These are phyloP conservation scores for Xylaria cubensis DNA, from an alignment of 495 filamentous ascomycete species.

Conservation along the genomic window DNA sequence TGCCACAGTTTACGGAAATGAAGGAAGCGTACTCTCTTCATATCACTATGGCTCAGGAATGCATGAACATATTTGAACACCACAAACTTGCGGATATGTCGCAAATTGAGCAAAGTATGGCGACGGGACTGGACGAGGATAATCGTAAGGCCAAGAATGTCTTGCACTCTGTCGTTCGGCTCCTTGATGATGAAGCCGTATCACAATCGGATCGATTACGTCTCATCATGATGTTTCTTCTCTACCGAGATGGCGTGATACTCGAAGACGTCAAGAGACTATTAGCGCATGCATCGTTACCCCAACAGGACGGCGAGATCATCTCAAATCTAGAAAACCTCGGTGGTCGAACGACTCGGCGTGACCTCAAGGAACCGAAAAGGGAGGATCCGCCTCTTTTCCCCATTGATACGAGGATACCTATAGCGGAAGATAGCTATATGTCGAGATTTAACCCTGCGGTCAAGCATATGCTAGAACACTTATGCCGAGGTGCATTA, in stretches of 20 bases:
- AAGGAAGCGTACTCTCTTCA: slow-evolving; percentile 96
- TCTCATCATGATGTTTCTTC: slow-evolving; percentile 81
- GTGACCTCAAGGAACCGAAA: slow-evolving; percentile 75
- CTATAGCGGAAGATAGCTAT: slow-evolving; percentile 65
- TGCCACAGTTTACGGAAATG: slow-evolving; percentile 92
- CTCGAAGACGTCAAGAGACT: slow-evolving; percentile 84
- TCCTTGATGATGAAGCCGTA: slow-evolving; percentile 81
- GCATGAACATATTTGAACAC: slow-evolving; percentile 88
- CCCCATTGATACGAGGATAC: slow-evolving; percentile 61
- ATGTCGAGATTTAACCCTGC: slow-evolving; percentile 73
- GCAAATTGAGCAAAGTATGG: slow-evolving; percentile 80
- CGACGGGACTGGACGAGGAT: slow-evolving; percentile 93
- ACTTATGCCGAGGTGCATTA: slow-evolving; percentile 68
- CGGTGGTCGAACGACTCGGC: slow-evolving; percentile 75
- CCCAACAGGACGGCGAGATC: slow-evolving; percentile 71
- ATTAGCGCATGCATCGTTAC: slow-evolving; percentile 81
- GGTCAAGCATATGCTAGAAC: slow-evolving; percentile 82
- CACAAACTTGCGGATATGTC: slow-evolving; percentile 87
- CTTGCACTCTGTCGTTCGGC: slow-evolving; percentile 81
- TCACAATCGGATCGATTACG: slow-evolving; percentile 76
- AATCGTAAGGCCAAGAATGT: slow-evolving; percentile 88
- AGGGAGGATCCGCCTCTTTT: slow-evolving; percentile 71
- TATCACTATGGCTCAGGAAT: slow-evolving; percentile 96
- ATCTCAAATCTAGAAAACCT: slow-evolving; percentile 83
- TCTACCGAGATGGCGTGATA: slow-evolving; percentile 89